Conservation (phyloP, 2,329 filamentous ascomycete species). For the Ophiocordyceps sinensis region DNA sequence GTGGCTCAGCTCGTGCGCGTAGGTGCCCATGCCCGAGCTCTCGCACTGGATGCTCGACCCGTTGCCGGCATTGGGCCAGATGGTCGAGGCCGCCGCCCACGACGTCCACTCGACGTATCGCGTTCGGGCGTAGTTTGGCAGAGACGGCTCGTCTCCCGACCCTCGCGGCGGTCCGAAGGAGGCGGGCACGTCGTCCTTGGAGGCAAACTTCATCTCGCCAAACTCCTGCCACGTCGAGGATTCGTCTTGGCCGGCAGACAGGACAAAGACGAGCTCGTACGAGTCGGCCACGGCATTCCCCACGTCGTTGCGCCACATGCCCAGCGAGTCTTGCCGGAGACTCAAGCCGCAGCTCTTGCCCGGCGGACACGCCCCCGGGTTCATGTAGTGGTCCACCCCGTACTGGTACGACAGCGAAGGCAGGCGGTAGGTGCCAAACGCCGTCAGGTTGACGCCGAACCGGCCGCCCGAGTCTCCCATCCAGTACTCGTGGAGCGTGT, state of each 20-base stretch:
- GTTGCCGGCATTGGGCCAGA: constrained; percentile 38
- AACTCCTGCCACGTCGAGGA: constrained; percentile 43
- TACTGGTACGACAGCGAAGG: constrained; percentile 33
- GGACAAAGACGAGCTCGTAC: constrained; percentile 37
- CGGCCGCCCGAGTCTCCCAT: constrained; percentile 39
- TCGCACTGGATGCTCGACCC: constrained; percentile 39
- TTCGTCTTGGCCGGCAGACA: constrained; percentile 39
- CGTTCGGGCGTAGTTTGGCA: constrained; percentile 31
- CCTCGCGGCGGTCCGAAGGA: constrained; percentile 30
- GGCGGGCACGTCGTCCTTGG: constrained; percentile 30
- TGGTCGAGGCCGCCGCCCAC: constrained; percentile 33
- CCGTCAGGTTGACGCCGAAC: constrained; percentile 37
- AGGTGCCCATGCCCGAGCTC: constrained; percentile 36
- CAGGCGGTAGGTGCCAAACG: constrained; percentile 36
- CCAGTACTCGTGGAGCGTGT: constrained; percentile 42
- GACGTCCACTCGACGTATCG: constrained; percentile 39
- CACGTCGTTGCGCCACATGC: constrained; percentile 34
- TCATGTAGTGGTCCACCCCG: constrained; percentile 32
- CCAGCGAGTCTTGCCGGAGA: constrained; percentile 32
- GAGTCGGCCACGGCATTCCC: constrained; percentile 30
- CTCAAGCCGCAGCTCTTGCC: constrained; percentile 27
- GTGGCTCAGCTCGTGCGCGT: constrained; percentile 37
- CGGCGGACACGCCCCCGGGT: constrained; percentile 29
- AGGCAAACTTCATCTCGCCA: constrained; percentile 36
- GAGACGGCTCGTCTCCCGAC: constrained; percentile 13